These are phyloP conservation scores for Imleria badia DNA, from an alignment of 768 basidiomycete species.

Conservation along the genomic window DNA sequence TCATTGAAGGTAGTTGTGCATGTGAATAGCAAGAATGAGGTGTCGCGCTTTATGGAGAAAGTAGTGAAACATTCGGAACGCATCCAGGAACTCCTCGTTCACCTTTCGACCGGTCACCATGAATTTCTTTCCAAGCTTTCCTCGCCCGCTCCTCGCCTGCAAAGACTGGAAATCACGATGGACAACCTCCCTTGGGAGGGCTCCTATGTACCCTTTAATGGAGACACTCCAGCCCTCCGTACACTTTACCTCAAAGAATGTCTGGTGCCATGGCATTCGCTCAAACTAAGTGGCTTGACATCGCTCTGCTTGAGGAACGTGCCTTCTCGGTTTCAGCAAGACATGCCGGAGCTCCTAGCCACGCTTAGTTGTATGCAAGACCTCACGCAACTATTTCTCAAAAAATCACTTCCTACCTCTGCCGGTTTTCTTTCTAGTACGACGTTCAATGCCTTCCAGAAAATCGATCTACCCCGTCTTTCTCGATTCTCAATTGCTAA, in stretches of 20 bases:
- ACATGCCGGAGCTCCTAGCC: conserved; percentile 30
- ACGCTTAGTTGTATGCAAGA: conserved; percentile 34
- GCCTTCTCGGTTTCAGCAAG: conserved; percentile 21
- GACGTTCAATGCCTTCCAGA: not conserved
- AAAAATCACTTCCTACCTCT: conserved; percentile 27
- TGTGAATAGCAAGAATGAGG: too few relatives aligned
- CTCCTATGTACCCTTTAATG: not conserved
- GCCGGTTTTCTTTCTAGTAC: not conserved
- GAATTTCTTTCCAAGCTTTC: not conserved
- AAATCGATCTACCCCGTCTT: not conserved
- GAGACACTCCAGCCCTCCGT: not conserved
- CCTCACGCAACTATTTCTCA: conserved; percentile 35
- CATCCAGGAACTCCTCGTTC: not conserved
- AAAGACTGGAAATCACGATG: not conserved
- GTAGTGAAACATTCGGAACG: not conserved
- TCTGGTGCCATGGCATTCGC: not conserved
- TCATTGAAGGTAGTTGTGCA: not conserved
- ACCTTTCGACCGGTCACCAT: not conserved
- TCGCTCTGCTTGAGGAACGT: too few relatives aligned
- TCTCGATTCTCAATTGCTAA: too few relatives aligned
- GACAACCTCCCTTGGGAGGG: too few relatives aligned
- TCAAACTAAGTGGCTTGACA: conserved; percentile 26
- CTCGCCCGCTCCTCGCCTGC: not conserved
- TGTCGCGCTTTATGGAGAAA: not conserved
- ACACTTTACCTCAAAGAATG: not conserved